Evolutionary conservation across 2,329 filamentous ascomycete species (phyloP).

Genomic region (Xylaria sp.): DNA sequence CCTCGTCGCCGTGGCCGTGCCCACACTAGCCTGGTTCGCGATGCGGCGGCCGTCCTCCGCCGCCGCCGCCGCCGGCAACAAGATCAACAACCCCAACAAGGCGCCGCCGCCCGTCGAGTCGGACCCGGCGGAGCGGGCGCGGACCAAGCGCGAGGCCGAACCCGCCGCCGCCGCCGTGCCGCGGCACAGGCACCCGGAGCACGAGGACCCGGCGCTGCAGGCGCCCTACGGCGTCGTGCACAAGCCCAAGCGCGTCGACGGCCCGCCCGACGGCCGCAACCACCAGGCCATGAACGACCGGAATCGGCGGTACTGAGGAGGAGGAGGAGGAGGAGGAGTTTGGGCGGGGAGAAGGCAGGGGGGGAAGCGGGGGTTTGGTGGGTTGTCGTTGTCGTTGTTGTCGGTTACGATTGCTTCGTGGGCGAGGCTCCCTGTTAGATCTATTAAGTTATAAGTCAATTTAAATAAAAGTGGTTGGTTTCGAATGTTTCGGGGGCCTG

Average conservation of each 20-base stretch:
- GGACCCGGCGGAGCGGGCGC: conserved; percentile 16
- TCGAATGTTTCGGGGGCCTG: no score
- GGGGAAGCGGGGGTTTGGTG: not conserved
- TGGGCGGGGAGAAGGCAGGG: not conserved
- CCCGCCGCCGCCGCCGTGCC: not conserved
- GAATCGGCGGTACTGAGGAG: conserved; percentile 3
- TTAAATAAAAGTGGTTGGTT: no score
- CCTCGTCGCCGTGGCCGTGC: conserved; percentile 8
- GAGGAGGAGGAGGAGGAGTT: not conserved
- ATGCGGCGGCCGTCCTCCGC: conserved; percentile 5
- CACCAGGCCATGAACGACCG: conserved; percentile 19
- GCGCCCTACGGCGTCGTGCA: conserved; percentile 20
- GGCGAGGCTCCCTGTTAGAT: no score
- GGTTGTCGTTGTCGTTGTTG: no score
- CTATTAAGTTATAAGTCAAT: no score
- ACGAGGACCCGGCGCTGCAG: conserved; percentile 21
- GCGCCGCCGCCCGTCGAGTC: not conserved
- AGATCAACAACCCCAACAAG: not conserved
- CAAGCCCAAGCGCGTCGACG: conserved; percentile 22
- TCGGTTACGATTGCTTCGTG: no score
- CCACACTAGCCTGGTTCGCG: conserved; percentile 18
- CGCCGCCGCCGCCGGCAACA: no score
- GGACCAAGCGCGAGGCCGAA: conserved; percentile 2
- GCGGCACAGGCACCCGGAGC: conserved; percentile 21
- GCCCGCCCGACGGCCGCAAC: conserved; percentile 21